phyloP scores from a whole-genome alignment of 2,329 filamentous ascomycete genomes.

The Fusarium sp. region DNA sequence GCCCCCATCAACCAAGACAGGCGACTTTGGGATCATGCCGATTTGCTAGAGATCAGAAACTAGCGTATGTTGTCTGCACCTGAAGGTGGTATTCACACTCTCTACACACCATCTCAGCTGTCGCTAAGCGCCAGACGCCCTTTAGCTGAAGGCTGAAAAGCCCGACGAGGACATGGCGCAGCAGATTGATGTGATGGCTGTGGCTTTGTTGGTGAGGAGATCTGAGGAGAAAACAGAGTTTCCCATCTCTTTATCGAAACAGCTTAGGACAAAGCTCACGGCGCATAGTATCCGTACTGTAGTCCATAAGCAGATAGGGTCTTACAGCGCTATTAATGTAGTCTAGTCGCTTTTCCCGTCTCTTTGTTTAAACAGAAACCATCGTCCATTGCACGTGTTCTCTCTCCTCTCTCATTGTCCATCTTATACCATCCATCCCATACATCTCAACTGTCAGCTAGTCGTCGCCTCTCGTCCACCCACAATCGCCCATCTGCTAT shows the following conservation, averaged over 20 bases:
- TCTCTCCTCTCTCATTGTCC: not conserved
- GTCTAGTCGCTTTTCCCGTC: not conserved
- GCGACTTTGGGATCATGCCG: constrained; percentile 19
- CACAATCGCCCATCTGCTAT: constrained; percentile 6
- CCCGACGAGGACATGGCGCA: constrained; percentile 11
- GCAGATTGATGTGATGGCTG: not conserved
- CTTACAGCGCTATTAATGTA: not conserved
- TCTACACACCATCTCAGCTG: constrained; percentile 38
- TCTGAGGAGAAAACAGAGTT: constrained; percentile 32
- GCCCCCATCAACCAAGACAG: constrained; percentile 9
- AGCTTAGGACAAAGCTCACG: constrained; percentile 8
- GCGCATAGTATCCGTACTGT: not conserved
- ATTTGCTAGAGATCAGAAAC: constrained; percentile 30
- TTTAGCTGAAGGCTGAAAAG: constrained; percentile 5
- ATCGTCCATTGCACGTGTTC: constrained; percentile 20
- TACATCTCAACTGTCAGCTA: constrained; percentile 14
- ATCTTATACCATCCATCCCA: constrained; percentile 4
- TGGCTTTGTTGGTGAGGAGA: constrained; percentile 14
- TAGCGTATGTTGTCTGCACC: constrained; percentile 18
- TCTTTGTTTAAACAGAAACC: constrained; percentile 11
- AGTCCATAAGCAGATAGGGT: constrained; percentile 17
- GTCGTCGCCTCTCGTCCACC: not conserved
- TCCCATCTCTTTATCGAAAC: not conserved
- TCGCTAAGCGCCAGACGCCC: constrained; percentile 40
- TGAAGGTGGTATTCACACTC: constrained; percentile 24